phyloP scores from a whole-genome alignment of 768 basidiomycete species.

The Kwoniella europaea region DNA sequence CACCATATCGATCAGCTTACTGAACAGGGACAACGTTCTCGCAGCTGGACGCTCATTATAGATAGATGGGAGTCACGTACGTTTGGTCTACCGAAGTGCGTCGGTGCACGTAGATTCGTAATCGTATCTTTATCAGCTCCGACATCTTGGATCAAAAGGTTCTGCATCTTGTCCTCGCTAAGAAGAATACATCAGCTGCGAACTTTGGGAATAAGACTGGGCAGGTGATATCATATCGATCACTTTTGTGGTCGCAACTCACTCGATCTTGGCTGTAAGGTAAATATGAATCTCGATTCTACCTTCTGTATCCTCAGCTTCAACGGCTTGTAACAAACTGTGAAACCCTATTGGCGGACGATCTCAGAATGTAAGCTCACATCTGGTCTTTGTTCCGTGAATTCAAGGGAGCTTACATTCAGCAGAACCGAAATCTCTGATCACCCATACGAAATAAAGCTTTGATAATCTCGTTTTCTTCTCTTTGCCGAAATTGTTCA shows the following conservation, averaged over 20 bases:
- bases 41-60: constrained; percentile 70
- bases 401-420: constrained; percentile 53
- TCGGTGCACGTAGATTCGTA: constrained; percentile 84
- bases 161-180: constrained; percentile 84
- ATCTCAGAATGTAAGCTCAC: not conserved
- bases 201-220: not conserved
- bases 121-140: constrained; percentile 92
- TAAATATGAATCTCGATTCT: constrained; percentile 89
- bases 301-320: constrained; percentile 84
- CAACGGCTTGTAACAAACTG: constrained; percentile 86
- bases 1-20: not conserved
- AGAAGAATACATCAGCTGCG: constrained; percentile 1
- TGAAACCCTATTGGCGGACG: constrained; percentile 66
- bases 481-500: constrained; percentile 77
- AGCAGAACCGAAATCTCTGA: constrained; percentile 76
- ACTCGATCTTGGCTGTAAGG: constrained; percentile 83
- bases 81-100: constrained; percentile 89
- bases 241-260: not conserved
- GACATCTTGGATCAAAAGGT: constrained; percentile 90
- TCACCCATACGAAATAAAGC: constrained; percentile 87
- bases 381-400: not conserved
- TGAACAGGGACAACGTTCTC: constrained; percentile 22
- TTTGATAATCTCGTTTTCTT: constrained; percentile 84
- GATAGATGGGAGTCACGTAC: constrained; percentile 48
- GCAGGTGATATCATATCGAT: not conserved